phyloP scores from a whole-genome alignment of 495 filamentous ascomycete species.

The Annulohypoxylon moriforme region DNA sequence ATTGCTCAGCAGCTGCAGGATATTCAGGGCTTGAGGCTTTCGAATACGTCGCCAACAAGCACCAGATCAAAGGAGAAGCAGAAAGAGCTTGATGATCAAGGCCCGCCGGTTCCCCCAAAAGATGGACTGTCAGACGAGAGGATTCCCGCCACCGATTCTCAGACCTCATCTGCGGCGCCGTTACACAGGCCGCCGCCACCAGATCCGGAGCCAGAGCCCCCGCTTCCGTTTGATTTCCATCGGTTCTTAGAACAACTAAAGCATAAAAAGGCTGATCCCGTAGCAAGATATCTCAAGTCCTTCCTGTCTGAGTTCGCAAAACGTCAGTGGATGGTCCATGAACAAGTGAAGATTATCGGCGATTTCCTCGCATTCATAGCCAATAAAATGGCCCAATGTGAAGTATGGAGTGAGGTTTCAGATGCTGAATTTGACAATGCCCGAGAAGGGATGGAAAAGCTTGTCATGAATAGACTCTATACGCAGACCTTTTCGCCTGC shows the following conservation, averaged over 20 bases:
- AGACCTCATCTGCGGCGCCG: slow-evolving; percentile 63
- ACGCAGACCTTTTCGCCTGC: slow-evolving; percentile 95
- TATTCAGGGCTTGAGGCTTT: slow-evolving; percentile 58
- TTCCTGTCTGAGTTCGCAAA: slow-evolving; percentile 97
- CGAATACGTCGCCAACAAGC: slow-evolving; percentile 52
- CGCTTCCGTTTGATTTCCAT: slow-evolving; percentile 97
- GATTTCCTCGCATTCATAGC: slow-evolving; percentile 98
- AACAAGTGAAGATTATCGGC: slow-evolving; percentile 98
- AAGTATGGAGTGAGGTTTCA: slow-evolving; percentile 95
- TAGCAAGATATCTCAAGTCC: slow-evolving; percentile 93
- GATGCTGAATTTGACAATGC: slow-evolving; percentile 99
- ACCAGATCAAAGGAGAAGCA: slow-evolving; percentile 52
- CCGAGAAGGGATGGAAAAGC: slow-evolving; percentile 98
- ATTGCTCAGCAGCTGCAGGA: slow-evolving; percentile 59
- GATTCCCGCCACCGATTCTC: slow-evolving; percentile 49
- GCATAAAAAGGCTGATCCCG: slow-evolving; percentile 94
- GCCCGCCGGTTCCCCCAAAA: slow-evolving; percentile 64
- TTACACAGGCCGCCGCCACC: slow-evolving; percentile 80
- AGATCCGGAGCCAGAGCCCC: slow-evolving; percentile 87
- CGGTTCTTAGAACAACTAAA: slow-evolving; percentile 94
- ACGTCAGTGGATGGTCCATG: slow-evolving; percentile 99
- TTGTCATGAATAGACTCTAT: slow-evolving; percentile 98
- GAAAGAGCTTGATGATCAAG: slow-evolving; percentile 55
- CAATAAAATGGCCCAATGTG: slow-evolving; percentile 98
- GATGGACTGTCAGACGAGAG: slow-evolving; percentile 57